These are phyloP conservation scores for Eruca vesicaria DNA, from an alignment of 441 rosid species.

Conservation along the genomic window DNA sequence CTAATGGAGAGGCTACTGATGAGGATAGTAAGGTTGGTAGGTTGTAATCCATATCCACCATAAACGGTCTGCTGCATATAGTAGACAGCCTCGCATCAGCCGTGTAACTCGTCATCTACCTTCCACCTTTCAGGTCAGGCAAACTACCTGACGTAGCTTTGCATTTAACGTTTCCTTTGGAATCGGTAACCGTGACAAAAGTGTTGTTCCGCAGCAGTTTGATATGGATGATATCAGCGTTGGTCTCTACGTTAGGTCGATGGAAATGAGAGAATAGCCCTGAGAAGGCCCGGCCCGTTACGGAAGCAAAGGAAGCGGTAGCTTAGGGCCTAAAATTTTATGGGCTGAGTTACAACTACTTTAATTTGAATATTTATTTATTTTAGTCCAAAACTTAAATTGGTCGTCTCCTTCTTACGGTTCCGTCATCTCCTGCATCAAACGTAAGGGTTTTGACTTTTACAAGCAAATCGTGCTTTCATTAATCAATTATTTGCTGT, in stretches of 20 bases:
- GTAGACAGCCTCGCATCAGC: conserved; percentile 95
- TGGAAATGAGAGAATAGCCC: conserved; percentile 22
- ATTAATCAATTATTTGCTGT: no score
- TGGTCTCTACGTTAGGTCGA: conserved; percentile 40
- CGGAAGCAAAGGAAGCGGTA: no score
- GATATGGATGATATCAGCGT: conserved; percentile 68
- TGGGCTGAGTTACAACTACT: no score
- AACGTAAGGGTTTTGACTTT: no score
- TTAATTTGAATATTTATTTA: no score
- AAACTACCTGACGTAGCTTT: conserved; percentile 58
- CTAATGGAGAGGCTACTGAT: conserved; percentile 31
- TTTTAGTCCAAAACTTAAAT: no score
- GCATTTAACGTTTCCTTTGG: conserved; percentile 63
- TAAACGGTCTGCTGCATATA: no score
- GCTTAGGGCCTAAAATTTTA: no score
- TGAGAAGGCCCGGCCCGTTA: neutral
- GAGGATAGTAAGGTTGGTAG: conserved; percentile 49
- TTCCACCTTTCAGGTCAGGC: conserved; percentile 56
- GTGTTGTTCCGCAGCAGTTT: conserved; percentile 70
- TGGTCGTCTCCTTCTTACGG: no score
- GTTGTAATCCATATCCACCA: conserved; percentile 45
- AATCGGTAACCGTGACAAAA: conserved; percentile 70
- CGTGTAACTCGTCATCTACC: conserved; percentile 56
- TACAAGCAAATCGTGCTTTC: no score
- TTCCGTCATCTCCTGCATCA: no score